Base-by-base conservation (phyloP, 176 grass and related monocot genomes). In the Guadua angustifolia region DNA sequence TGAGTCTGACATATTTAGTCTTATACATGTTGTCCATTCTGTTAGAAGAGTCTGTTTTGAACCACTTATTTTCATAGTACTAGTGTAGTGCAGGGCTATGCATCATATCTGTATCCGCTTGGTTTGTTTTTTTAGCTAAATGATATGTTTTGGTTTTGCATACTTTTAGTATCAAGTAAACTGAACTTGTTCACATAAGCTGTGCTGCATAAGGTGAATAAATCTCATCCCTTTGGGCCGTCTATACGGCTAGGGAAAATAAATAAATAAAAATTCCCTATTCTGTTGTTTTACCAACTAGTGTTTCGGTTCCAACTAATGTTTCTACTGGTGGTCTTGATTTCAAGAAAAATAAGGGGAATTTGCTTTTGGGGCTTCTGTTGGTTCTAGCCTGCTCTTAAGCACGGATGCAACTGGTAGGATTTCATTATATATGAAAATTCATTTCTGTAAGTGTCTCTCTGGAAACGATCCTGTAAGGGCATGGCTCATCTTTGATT, bases 51-150 rank as follows among this genome's bases (percentile, higher is more conserved):
- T n/a, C n/a, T 75, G 70, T 47, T 75, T 4, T 68, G 18, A 85
- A 35, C 71, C 4, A 60, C 13, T 58, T 62, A 55, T 46, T 62
- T 85, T 47, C 44, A 3, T 50, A 40, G 9, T 71, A 42, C 55
- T 78, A 42, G 32, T 72, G 5, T 50, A 55, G 24, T 44, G 33
- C 58, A 63, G 79, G 43, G 21, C 56, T 72, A 72, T 21, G 24
- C 39, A 52, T 51, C 22, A 14, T 55, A 65, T 53, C 17, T 72
- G 6, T 85, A 16, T 51, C 46, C 33, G 6, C 40, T 63, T 69
- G 52, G 25, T 61, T 79, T n/a, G n/a, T 9, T 85, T 62, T 73
- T 26, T 86, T 43, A 9, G 36, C 16, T 80, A 68, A 86, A 55
- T 22, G 21, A 43, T n/a, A n/a, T 43, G 35, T 65, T 39, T 70